phyloP scores from a whole-genome alignment of 73 alveolate species.

The Paramecium octaurelia region DNA sequence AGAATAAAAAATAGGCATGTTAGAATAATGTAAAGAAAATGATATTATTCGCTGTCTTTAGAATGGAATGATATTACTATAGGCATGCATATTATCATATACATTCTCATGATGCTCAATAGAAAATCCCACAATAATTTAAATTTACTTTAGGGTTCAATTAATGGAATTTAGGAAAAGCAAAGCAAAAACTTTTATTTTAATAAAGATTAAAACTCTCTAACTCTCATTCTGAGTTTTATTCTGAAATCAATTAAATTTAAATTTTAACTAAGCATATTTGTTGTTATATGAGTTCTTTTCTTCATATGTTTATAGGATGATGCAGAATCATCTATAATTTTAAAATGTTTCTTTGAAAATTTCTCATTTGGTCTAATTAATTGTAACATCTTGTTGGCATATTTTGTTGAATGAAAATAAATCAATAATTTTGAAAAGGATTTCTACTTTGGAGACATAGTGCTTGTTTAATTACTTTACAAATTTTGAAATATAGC shows the following conservation, averaged over 20 bases:
- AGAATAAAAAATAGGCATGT: not conserved
- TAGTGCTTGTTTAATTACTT: not conserved
- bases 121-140: conserved; percentile 17
- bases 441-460: not conserved
- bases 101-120: not conserved
- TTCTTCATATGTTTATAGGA: not conserved
- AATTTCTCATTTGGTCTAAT: not conserved
- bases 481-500: not conserved
- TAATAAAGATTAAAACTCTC: not conserved
- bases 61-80: not conserved
- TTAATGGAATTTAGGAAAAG: not conserved
- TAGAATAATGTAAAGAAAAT: not conserved
- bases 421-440: not conserved
- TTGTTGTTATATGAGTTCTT: not conserved
- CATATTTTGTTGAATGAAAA: not conserved
- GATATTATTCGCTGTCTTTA: not conserved
- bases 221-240: not conserved
- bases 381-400: not conserved
- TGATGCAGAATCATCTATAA: not conserved
- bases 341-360: not conserved
- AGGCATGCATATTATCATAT: not conserved
- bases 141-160: not conserved
- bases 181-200: not conserved
- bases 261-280: not conserved
- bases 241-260: not conserved